Evolutionary conservation across 805 yeast genomes (phyloP).

Genomic region (Kurtzmaniella cleridarum): DNA sequence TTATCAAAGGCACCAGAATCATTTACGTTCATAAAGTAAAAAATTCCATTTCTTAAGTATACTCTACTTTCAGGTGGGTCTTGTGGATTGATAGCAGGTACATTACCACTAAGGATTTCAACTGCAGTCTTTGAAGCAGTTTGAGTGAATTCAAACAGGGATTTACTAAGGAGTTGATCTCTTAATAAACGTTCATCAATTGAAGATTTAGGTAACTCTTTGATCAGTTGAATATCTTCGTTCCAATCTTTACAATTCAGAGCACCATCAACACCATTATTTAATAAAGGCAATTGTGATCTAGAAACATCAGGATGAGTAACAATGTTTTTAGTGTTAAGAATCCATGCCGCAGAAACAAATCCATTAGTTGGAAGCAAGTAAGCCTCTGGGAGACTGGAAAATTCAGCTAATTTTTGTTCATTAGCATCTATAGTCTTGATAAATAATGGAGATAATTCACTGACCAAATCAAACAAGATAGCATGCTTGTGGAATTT

Average conservation of each 20-base stretch:
- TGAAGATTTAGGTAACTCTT: slow-evolving; percentile 58
- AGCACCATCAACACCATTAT: slow-evolving; percentile 56
- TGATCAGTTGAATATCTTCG: slow-evolving; percentile 80
- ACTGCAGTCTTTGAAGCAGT: slow-evolving; percentile 78
- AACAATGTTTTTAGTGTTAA: slow-evolving; percentile 18
- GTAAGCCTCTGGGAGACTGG: slow-evolving; percentile 48
- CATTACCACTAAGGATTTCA: slow-evolving; percentile 66
- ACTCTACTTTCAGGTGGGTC: slow-evolving; percentile 60
- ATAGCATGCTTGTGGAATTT: slow-evolving; percentile 38
- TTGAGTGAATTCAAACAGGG: slow-evolving; percentile 68
- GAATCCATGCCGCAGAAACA: slow-evolving; percentile 76
- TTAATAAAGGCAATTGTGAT: slow-evolving; percentile 49
- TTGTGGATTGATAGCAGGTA: slow-evolving; percentile 75
- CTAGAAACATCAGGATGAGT: slow-evolving; percentile 53
- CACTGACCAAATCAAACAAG: slow-evolving; percentile 54
- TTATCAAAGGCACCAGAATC: slow-evolving; percentile 58
- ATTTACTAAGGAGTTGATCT: slow-evolving; percentile 69
- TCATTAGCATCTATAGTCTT: slow-evolving; percentile 50
- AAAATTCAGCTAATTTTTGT: slow-evolving; percentile 29
- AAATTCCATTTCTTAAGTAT: slow-evolving; percentile 75
- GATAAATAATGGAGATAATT: slow-evolving; percentile 60
- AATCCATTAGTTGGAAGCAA: slow-evolving; percentile 56
- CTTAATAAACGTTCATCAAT: slow-evolving; percentile 66
- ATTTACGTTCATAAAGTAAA: slow-evolving; percentile 71
- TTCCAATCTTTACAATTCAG: slow-evolving; percentile 74